Evolutionary conservation across 2,329 filamentous ascomycete genomes (phyloP), one percentile per base, ranked within the genome.

Genomic region (Berkeleyomyces rouxiae): DNA sequence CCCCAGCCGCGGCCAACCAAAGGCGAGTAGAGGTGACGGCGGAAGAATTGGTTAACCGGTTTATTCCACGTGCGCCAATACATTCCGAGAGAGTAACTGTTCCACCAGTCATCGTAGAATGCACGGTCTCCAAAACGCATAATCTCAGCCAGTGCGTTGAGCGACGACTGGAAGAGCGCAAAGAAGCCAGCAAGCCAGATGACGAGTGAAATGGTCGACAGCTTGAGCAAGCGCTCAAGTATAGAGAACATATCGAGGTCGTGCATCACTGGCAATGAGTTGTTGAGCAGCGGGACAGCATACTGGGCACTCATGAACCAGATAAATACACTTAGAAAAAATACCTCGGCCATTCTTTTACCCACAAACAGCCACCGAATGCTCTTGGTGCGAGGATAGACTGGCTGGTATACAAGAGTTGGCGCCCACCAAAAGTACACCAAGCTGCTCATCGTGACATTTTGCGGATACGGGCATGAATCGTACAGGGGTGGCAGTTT

Each of bases 31-130:
- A 99, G 84, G 72, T 99, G 93, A 44, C 93, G 80, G 70, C 89
- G 91, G 85, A 99, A 97, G 73, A 96, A 99, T 64, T 90, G 86
- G 70, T 95, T 95, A 4, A 99, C 92, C 0, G 93, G 93, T 72
- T 95, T 95, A 75, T 99, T 99, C 93, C 93, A 99, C 0, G 86
- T 88, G 31, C 91, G 84, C 92, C 92, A 96, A 76, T 99, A 99
- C 3, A 81, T 81, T 42, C 91, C 88, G 5, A 97, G 78, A 67
- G 85, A 90, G 62, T 85, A 84, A 67, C 85, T 89, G 71, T 99
- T 99, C 93, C 93, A 99, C 93, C 93, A 99, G 70, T 96, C 90
- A 44, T 88, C 86, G 73, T 99, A 99, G 73, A 99, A 99, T 61
- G 91, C 87, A 39, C 93, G 83, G 72, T 99, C 93, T 16, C 87